Base-by-base conservation (phyloP, 495 filamentous ascomycete species). In the Tetracladium setigerum region DNA sequence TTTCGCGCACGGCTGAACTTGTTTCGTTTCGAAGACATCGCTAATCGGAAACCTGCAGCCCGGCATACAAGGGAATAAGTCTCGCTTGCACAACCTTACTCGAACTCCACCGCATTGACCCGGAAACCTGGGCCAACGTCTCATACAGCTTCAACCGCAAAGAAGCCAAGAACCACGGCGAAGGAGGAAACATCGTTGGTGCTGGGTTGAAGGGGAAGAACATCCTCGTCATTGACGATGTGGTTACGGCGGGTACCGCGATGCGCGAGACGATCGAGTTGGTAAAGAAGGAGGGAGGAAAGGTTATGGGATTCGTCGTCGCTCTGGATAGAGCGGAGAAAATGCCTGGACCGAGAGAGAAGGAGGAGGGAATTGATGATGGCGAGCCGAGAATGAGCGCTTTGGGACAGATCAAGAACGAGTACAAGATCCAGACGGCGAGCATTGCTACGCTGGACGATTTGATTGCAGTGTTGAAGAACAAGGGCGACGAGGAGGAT, bases 71-170 rank as follows among this genome's bases (percentile, higher is more conserved):
- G 60, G 82, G 82, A 5, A 83, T 84, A 36, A 77, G 78, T 1
- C 68, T 84, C 15, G 75, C 77, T 38, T 66, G 69, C 1, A 68
- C 75, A 0, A 73, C 78, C 12, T 60, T 73, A 16, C 67, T 71
- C 44, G 72, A 80, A 54, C 68, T 86, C 8, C 66, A 69, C 38
- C 64, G 66, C 16, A 59, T 76, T 5, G 75, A 80, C 47, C 61
- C 19, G 55, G 46, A 10, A 51, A 59, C 45, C 30, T 76, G 49
- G 46, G 60, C 61, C 1, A 50, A 61, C 5, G 68, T 82, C 41
- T 74, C 66, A 63, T 84, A 83, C 64, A 73, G 66, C 27, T 86
- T 81, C 72, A 83, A 86, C 66, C 72, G 82, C 53, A 86, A 86
- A 57, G 82, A 86, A 50, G 73, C 71, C 36, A 86, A 86, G 64